Evolutionary conservation across 345 rosid genomes (phyloP).

Genomic region (Fremontodendron californicum): DNA sequence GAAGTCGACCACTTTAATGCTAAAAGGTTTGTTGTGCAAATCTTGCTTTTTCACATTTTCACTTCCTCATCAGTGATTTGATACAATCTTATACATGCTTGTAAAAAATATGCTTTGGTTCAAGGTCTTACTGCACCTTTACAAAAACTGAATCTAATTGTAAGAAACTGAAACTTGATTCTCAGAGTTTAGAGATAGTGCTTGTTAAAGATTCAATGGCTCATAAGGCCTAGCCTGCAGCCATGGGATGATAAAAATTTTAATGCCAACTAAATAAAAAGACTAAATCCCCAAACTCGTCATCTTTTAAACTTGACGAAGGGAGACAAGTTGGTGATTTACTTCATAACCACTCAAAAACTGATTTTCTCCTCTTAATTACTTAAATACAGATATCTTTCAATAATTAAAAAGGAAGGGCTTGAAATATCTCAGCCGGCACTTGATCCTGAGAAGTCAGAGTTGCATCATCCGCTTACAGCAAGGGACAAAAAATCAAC

Average conservation of each 20-base stretch:
- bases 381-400: slow-evolving; percentile 49
- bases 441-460: slow-evolving; percentile 51
- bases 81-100: neutral
- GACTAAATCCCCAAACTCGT: neutral
- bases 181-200: neutral
- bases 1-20: slow-evolving; percentile 46
- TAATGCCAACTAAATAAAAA: neutral
- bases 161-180: neutral
- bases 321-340: neutral
- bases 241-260: neutral
- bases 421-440: slow-evolving; percentile 92
- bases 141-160: neutral
- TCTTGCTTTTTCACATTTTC: neutral
- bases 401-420: slow-evolving; percentile 61
- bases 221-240: neutral
- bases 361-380: slow-evolving; percentile 9
- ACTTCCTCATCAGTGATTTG: neutral
- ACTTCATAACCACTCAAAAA: neutral
- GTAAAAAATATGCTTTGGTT: neutral
- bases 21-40: slow-evolving; percentile 29
- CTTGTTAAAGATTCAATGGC: neutral
- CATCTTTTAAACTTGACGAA: neutral
- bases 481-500: slow-evolving; percentile 34
- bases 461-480: slow-evolving; percentile 64
- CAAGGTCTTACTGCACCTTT: neutral